Percentiles rank a stretch among this genome's conserved stretches.
These are phyloP conservation scores for Sicyos edulis DNA, from an alignment of 306 rosid genomes.

Conservation along the genomic window DNA sequence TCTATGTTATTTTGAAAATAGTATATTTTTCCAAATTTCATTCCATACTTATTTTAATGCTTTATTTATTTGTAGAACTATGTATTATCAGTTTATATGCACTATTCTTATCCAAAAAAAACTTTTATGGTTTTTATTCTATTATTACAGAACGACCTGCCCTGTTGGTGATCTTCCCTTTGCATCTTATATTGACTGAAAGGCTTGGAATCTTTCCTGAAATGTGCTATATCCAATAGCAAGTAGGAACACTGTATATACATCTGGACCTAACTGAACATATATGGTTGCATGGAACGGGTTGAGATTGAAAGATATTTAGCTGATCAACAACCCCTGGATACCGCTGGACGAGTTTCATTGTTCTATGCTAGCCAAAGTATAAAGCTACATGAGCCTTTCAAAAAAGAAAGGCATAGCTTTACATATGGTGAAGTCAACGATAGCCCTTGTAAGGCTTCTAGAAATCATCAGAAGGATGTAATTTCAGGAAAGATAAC, in stretches of 20 bases:
- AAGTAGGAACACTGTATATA: slow-evolving; percentile 25
- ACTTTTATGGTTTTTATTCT: background rate
- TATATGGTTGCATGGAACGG: slow-evolving; percentile 41
- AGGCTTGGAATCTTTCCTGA: slow-evolving; percentile 22
- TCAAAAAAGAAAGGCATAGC: slow-evolving; percentile 36
- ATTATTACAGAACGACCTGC: slow-evolving; percentile 14
- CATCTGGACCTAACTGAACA: background rate
- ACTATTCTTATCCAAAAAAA: background rate
- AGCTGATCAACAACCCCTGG: slow-evolving; percentile 29
- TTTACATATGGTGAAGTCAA: slow-evolving; percentile 57
- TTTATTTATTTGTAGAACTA: background rate
- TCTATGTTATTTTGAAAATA: no score
- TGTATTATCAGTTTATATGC: background rate
- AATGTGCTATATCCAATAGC: slow-evolving; percentile 14
- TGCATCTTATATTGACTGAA: slow-evolving; percentile 11
- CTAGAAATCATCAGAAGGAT: slow-evolving; percentile 37
- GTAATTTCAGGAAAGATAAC: slow-evolving; percentile 30
- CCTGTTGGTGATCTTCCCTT: slow-evolving; percentile 28
- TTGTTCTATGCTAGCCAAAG: slow-evolving; percentile 27
- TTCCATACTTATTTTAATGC: background rate
- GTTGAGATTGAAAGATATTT: slow-evolving; percentile 28
- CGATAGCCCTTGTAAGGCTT: slow-evolving; percentile 28
- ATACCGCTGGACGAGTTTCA: slow-evolving; percentile 21
- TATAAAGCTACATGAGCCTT: slow-evolving; percentile 35
- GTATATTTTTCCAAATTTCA: background rate